Evolutionary conservation across 2,329 filamentous ascomycete species (phyloP).

Genomic region (Sarocladium oryzae): DNA sequence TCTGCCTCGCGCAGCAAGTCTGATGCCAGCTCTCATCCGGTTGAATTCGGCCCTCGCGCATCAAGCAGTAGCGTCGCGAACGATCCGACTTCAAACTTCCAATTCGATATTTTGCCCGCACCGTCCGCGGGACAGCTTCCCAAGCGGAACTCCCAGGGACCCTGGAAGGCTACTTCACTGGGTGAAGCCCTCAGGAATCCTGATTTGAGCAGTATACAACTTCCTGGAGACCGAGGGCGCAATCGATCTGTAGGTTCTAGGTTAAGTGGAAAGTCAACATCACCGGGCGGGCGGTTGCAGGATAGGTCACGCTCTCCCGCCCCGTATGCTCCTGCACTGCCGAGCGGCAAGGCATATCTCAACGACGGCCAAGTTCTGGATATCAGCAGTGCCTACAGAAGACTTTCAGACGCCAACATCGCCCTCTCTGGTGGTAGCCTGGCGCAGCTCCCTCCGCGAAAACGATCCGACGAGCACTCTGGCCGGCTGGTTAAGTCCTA

Average conservation of each 20-base stretch:
- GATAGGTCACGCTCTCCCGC: constrained; percentile 33
- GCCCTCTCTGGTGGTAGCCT: constrained; percentile 57
- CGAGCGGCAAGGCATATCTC: constrained; percentile 39
- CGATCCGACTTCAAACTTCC: constrained; percentile 49
- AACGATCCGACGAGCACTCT: constrained; percentile 35
- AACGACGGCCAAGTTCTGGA: constrained; percentile 59
- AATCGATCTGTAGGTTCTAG: constrained; percentile 31
- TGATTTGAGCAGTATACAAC: constrained; percentile 32
- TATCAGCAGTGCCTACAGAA: constrained; percentile 62
- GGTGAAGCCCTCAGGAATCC: constrained; percentile 49
- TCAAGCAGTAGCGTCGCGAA: constrained; percentile 13
- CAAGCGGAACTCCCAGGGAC: constrained; percentile 43
- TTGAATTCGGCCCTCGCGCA: constrained; percentile 35
- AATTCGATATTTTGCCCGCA: constrained; percentile 35
- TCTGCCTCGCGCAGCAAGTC: constrained; percentile 43
- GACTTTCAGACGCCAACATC: constrained; percentile 65
- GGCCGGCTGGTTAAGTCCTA: constrained; percentile 64
- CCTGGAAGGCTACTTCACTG: constrained; percentile 32
- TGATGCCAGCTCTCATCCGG: constrained; percentile 42
- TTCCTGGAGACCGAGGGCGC: constrained; percentile 39
- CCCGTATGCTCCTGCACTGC: constrained; percentile 19
- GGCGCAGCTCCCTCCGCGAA: constrained; percentile 53
- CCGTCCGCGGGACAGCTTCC: constrained; percentile 35
- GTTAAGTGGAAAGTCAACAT: constrained; percentile 41
- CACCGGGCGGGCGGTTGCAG: constrained; percentile 42